Conservation (phyloP, 805 yeast genomes). For the Starmerella scarabaei region DNA sequence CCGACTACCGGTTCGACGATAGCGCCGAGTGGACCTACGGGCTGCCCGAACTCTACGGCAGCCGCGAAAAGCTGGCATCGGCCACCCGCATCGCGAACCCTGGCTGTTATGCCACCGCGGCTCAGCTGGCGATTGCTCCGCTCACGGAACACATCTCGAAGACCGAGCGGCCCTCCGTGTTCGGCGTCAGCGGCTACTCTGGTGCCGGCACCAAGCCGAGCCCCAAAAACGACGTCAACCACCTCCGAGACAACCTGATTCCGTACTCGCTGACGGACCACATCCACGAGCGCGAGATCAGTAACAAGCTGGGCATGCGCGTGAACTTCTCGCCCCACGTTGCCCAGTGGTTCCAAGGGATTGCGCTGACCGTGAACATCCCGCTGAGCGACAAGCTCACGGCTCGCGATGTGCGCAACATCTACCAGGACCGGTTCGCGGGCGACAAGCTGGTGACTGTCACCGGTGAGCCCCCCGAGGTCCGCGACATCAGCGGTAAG, state of each 20-base stretch:
- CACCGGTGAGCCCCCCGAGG: slow-evolving; percentile 86
- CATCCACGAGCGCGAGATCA: slow-evolving; percentile 89
- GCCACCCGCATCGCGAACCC: slow-evolving; percentile 89
- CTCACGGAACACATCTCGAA: slow-evolving; percentile 38
- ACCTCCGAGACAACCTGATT: slow-evolving; percentile 68
- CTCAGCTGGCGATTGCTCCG: slow-evolving; percentile 87
- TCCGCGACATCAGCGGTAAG: slow-evolving; percentile 79
- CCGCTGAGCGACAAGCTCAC: slow-evolving; percentile 59
- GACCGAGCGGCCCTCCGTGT: slow-evolving; percentile 65
- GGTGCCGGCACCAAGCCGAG: slow-evolving; percentile 99
- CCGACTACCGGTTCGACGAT: slow-evolving; percentile 89
- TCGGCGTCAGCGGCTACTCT: slow-evolving; percentile 96
- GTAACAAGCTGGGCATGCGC: slow-evolving; percentile 58
- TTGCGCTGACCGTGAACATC: slow-evolving; percentile 77
- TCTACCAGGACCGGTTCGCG: slow-evolving; percentile 77
- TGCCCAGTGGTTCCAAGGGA: slow-evolving; percentile 99
- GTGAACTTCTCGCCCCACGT: slow-evolving; percentile 95
- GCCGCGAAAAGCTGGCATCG: slow-evolving; percentile 49
- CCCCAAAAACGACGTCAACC: slow-evolving; percentile 75
- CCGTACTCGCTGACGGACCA: slow-evolving; percentile 96
- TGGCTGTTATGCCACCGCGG: slow-evolving; percentile 98
- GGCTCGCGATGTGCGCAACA: slow-evolving; percentile 67
- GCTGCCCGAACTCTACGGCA: slow-evolving; percentile 68
- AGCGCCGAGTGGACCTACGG: slow-evolving; percentile 89
- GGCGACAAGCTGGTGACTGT: slow-evolving; percentile 77